Conservation (phyloP, 352 stramenopile genomes). For the Pilasporangium apinafurcum region DNA sequence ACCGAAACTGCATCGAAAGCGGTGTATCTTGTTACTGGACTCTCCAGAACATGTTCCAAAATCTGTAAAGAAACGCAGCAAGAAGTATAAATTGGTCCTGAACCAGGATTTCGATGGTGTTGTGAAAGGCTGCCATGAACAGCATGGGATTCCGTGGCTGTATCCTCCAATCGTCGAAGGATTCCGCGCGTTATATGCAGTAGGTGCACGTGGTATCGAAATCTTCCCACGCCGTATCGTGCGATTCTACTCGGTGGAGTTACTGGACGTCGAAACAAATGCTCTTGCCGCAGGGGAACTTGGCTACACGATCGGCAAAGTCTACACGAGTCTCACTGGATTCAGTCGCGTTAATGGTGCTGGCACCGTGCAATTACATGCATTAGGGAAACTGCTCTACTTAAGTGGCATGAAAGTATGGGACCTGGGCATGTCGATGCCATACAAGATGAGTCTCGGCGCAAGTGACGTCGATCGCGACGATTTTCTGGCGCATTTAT, state of each 20-base stretch:
- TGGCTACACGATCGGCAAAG: conserved; percentile 89
- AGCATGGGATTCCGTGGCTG: conserved; percentile 92
- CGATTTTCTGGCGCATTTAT: conserved; percentile 61
- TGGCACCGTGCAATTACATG: conserved; percentile 83
- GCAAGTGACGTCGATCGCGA: conserved; percentile 65
- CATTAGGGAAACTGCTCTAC: conserved; percentile 67
- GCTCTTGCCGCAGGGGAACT: conserved; percentile 87
- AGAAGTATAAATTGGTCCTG: conserved; percentile 81
- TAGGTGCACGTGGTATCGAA: conserved; percentile 45
- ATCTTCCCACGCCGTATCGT: conserved; percentile 54
- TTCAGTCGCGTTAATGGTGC: conserved; percentile 68
- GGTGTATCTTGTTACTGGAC: conserved; percentile 78
- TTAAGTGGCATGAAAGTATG: conserved; percentile 75
- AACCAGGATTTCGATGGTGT: conserved; percentile 89
- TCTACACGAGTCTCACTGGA: conserved; percentile 89
- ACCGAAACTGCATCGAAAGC: conserved; percentile 87
- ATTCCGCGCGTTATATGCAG: conserved; percentile 71
- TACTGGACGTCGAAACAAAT: conserved; percentile 77
- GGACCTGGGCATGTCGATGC: conserved; percentile 88
- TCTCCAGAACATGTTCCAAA: conserved; percentile 80
- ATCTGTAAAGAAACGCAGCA: conserved; percentile 85
- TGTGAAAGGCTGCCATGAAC: conserved; percentile 85
- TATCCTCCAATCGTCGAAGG: conserved; percentile 85
- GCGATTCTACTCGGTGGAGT: conserved; percentile 88
- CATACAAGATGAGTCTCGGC: conserved; percentile 82